These are phyloP conservation scores for Tirmania nivea DNA, from an alignment of 495 filamentous ascomycete species.

Conservation along the genomic window DNA sequence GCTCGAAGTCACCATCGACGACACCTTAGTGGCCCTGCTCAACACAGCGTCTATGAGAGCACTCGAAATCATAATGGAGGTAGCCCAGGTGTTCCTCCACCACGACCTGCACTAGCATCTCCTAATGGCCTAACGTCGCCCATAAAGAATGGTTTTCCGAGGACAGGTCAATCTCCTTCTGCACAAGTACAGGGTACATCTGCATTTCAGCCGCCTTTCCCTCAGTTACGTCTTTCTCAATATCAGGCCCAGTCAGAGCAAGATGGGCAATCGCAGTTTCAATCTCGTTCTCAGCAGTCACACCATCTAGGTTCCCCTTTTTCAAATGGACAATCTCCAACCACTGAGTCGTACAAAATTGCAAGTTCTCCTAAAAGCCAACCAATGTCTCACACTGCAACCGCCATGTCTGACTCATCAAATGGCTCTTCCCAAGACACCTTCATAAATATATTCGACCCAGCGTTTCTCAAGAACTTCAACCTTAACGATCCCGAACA, in stretches of 20 bases:
- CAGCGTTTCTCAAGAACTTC: slow-evolving; percentile 6
- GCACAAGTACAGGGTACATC: background rate
- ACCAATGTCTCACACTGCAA: slow-evolving; percentile 3
- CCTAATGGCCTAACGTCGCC: background rate
- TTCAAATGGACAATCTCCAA: slow-evolving; percentile 2
- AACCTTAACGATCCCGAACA: slow-evolving; percentile 10
- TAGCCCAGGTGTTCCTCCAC: no score
- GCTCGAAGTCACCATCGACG: background rate
- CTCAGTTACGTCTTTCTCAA: background rate
- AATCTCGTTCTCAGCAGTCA: background rate
- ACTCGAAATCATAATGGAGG: background rate
- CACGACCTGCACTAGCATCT: no score
- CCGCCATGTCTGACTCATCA: slow-evolving; percentile 6
- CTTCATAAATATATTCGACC: slow-evolving; percentile 8
- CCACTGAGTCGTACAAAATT: slow-evolving; percentile 1
- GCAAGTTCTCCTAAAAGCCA: slow-evolving; percentile 6
- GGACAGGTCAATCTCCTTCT: background rate
- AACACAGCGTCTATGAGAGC: background rate
- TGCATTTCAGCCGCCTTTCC: background rate
- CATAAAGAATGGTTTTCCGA: background rate
- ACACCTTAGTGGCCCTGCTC: background rate
- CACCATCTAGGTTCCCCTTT: background rate
- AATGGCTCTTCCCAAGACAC: background rate
- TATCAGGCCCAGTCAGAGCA: background rate
- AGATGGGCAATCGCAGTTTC: background rate